Base-by-base conservation (phyloP, 805 yeast genomes). In the Ogataea chonburiensis region DNA sequence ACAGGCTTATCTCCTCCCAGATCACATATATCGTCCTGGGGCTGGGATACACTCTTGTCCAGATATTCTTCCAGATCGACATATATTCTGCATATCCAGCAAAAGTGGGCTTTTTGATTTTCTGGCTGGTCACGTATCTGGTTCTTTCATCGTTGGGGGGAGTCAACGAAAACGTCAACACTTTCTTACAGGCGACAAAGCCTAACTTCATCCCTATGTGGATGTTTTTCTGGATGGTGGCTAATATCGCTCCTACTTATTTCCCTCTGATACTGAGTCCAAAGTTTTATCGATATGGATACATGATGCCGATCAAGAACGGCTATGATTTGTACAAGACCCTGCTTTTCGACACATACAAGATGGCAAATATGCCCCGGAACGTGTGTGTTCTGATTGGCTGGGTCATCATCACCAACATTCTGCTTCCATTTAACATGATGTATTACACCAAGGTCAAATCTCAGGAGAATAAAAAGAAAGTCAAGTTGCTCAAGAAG, bases 81-180 rank as follows among this genome's bases (percentile, higher is more conserved):
- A 78, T 80, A 47, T 68, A 73, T 4, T 40, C 37, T 3, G 67
- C 84, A 0, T 81, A 74, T 52, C 32, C 50, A 10, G 88, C 86
- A 2, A 66, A 63, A 29, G 67, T 73, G 3, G 91, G 91, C 1
- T 82, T 82, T 53, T 61, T 81, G 24, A 77, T 82, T 1, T 79
- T 75, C 46, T 83, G 89, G 89, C 61, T 78, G 64, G 53, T 75
- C 24, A 71, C 77, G 5, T 83, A 68, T 56, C 48, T 82, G 32
- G 70, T 81, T 11, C 73, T 83, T 77, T 64, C 75, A 45, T 81
- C 86, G 0, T 75, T 82, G 11, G 91, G 91, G 34, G 73, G 80
- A 17, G 75, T 77, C 24, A 80, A 78, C 52, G 91, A 84, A 57
- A 73, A 78, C 38, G 64, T 71, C 51, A 77, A 77, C 3, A 54